Percentiles rank a stretch among this genome's conserved stretches.
Conservation (phyloP, 352 stramenopile species). For the Pythium guiyangense region DNA sequence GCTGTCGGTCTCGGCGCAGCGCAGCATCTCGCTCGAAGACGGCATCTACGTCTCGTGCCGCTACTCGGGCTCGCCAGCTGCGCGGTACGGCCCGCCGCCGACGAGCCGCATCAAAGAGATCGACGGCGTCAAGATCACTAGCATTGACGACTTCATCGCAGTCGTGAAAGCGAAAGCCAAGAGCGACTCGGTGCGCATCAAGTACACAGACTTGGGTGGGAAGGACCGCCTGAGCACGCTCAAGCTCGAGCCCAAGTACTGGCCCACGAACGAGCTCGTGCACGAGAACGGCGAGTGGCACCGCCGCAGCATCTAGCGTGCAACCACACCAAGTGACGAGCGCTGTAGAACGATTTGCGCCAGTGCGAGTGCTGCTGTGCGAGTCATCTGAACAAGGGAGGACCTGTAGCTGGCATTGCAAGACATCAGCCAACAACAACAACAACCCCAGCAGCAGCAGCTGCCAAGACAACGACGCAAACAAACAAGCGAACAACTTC, state of each 20-base stretch:
- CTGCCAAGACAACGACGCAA: too few relatives aligned
- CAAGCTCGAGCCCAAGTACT: slow-evolving; percentile 89
- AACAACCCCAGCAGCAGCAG: too few relatives aligned
- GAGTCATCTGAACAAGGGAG: too few relatives aligned
- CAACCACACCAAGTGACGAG: background rate
- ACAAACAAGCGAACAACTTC: too few relatives aligned
- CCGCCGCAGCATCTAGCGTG: slow-evolving; percentile 37
- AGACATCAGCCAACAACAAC: too few relatives aligned
- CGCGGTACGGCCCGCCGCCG: slow-evolving; percentile 83
- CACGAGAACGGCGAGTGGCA: slow-evolving; percentile 77
- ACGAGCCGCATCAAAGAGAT: slow-evolving; percentile 90
- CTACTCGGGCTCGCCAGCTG: slow-evolving; percentile 85
- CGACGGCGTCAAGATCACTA: slow-evolving; percentile 81
- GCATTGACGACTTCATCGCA: slow-evolving; percentile 87
- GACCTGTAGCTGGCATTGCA: too few relatives aligned
- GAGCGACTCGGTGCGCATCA: slow-evolving; percentile 83
- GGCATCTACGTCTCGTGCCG: slow-evolving; percentile 85
- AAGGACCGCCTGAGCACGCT: slow-evolving; percentile 86
- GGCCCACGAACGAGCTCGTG: slow-evolving; percentile 84
- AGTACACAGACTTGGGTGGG: slow-evolving; percentile 85
- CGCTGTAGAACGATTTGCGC: background rate
- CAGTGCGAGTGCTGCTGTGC: too few relatives aligned
- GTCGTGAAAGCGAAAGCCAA: slow-evolving; percentile 59
- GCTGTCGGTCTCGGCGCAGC: slow-evolving; percentile 80
- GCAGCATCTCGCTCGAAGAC: slow-evolving; percentile 77